Evolutionary conservation across 139 green algal species (phyloP).

Genomic region (Coelastrella sp.): DNA sequence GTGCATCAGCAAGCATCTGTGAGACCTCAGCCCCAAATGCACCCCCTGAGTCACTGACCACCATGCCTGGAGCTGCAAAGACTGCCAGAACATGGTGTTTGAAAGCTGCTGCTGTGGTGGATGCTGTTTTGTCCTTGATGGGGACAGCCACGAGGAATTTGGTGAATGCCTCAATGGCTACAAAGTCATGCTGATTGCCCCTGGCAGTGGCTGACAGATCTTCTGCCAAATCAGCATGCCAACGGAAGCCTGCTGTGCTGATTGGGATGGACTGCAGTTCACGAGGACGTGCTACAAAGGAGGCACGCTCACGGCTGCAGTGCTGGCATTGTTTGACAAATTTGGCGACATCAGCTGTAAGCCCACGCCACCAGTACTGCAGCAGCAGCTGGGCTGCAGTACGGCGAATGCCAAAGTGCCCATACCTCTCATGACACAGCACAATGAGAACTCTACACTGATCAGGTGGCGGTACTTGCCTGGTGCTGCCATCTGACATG

Average conservation of each 20-base stretch:
- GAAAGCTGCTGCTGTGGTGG: background rate
- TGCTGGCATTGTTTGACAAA: background rate
- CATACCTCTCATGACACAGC: background rate
- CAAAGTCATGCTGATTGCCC: background rate
- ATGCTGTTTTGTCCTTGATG: background rate
- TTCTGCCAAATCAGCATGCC: background rate
- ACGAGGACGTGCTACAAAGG: background rate
- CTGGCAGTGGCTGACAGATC: background rate
- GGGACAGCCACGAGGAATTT: background rate
- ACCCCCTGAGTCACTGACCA: background rate
- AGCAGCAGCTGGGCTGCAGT: background rate
- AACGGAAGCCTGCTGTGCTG: too few relatives aligned
- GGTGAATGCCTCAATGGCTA: background rate
- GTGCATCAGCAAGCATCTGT: background rate
- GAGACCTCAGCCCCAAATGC: background rate
- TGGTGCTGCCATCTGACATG: background rate
- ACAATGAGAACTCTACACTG: background rate
- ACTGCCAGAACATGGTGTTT: background rate
- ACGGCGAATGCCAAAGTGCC: background rate
- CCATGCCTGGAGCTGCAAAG: conserved; percentile 1
- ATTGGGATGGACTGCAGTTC: conserved; percentile 9
- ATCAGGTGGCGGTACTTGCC: background rate
- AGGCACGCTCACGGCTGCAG: background rate
- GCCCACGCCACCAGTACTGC: background rate
- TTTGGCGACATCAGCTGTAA: background rate